Conservation (phyloP, 768 basidiomycete species). For the Mycena galericulata region DNA sequence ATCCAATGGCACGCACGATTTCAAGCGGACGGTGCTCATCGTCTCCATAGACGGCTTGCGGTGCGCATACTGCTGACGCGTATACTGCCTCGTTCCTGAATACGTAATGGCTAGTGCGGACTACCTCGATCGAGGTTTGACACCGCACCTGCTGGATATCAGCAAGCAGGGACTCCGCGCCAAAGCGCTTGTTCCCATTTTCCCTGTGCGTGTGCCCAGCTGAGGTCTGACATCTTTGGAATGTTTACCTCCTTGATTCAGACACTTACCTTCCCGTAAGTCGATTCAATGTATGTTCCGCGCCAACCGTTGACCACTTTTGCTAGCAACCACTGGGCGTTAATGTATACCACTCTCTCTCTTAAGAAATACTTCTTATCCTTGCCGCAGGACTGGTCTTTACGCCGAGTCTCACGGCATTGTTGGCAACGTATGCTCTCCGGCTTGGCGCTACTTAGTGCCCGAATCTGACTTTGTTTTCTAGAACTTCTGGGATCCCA, state of each 20-base stretch:
- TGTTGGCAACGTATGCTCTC: slow-evolving; percentile 78
- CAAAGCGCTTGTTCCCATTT: slow-evolving; percentile 88
- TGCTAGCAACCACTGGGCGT: slow-evolving; percentile 86
- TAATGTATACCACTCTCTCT: slow-evolving; percentile 65
- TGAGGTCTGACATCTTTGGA: neutral
- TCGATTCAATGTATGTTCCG: slow-evolving; percentile 28
- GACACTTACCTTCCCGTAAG: slow-evolving; percentile 93
- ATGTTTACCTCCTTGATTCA: slow-evolving; percentile 40
- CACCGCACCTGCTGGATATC: slow-evolving; percentile 84
- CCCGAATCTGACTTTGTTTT: neutral
- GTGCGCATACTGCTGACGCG: slow-evolving; percentile 47
- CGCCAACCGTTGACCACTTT: neutral
- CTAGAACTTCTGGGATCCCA: slow-evolving; percentile 91
- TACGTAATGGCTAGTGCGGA: slow-evolving; percentile 67
- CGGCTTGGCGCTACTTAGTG: neutral
- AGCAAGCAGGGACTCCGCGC: slow-evolving; percentile 88
- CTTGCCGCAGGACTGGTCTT: slow-evolving; percentile 78
- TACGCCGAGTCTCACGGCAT: slow-evolving; percentile 93
- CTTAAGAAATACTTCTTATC: slow-evolving; percentile 11
- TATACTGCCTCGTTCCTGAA: slow-evolving; percentile 23
- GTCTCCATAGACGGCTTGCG: slow-evolving; percentile 90
- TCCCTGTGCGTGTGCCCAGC: slow-evolving; percentile 70
- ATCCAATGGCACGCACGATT: slow-evolving; percentile 88
- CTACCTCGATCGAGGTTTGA: slow-evolving; percentile 87
- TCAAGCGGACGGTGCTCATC: slow-evolving; percentile 83